Evolutionary conservation across 164 flowering plant species (phyloP).

Genomic region (Sextonia rubra): DNA sequence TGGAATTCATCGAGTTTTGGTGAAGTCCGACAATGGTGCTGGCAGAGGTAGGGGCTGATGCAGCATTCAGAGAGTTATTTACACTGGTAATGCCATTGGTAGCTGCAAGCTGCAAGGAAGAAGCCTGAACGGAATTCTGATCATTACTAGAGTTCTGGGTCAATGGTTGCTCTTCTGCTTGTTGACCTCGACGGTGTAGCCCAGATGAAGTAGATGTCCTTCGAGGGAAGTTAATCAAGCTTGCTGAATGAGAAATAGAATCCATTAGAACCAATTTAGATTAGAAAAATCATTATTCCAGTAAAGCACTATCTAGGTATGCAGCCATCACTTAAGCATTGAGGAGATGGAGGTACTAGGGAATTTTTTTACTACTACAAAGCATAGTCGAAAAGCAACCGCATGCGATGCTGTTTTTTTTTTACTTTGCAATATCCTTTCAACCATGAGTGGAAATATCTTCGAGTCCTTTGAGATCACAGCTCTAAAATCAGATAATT

Average conservation of each 20-base stretch:
- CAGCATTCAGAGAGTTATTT: conserved; percentile 37
- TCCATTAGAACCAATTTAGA: not conserved
- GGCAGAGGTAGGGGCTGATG: conserved; percentile 42
- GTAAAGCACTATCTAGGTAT: too few relatives aligned
- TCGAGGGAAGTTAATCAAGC: conserved; percentile 86
- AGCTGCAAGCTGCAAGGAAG: conserved; percentile 34
- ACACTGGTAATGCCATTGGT: conserved; percentile 48
- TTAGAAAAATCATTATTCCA: too few relatives aligned
- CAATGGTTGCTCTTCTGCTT: conserved; percentile 44
- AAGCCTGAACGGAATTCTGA: conserved; percentile 36
- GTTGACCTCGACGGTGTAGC: conserved; percentile 44
- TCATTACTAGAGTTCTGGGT: conserved; percentile 41
- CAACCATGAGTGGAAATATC: too few relatives aligned
- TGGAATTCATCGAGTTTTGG: conserved; percentile 82
- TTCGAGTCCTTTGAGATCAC: too few relatives aligned
- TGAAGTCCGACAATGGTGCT: conserved; percentile 58
- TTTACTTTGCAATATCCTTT: too few relatives aligned
- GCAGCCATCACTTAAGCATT: too few relatives aligned
- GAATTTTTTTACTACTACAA: too few relatives aligned
- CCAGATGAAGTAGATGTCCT: conserved; percentile 49
- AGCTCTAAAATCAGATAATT: too few relatives aligned
- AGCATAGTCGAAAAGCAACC: too few relatives aligned
- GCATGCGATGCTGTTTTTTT: too few relatives aligned
- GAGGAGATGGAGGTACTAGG: too few relatives aligned
- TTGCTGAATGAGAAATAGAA: conserved; percentile 47